Base-by-base conservation (phyloP, 2,329 filamentous ascomycete genomes). In the Trichoderma koningii region DNA sequence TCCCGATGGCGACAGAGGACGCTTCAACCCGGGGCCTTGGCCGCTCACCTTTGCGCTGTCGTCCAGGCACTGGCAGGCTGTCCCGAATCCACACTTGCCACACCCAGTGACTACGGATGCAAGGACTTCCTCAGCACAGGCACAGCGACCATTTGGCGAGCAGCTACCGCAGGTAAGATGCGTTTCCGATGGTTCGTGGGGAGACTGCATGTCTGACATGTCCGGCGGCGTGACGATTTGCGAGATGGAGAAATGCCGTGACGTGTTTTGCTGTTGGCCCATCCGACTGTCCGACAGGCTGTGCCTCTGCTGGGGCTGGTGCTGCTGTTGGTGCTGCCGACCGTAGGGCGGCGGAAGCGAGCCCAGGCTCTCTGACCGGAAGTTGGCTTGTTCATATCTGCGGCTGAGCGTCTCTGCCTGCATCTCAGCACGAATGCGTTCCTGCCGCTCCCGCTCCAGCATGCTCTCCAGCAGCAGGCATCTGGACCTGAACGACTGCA, bases 381-480 rank as follows among this genome's bases (percentile, higher is more conserved):
- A 74, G 5, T 69, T 67, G 19, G 68, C 69, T 51, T 76, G 73
- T 41, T 71, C 70, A 2, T 74, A 68, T 41, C 70, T 74, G 47
- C 74, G 73, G 45, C 74, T 73, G 19, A 77, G 70, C 3, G 72
- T 71, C 61, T 77, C 75, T 4, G 77, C 74, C 57, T 82, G 76
- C 4, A 76, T 76, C 70, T 81, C 79, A 56, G 77, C 77, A 52
- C 76, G 76, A 63, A 80, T 75, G 19, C 82, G 78, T 52, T 82
- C 80, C 67, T 81, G 76, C 17, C 83, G 81, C 73, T 87, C 85
- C 66, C 82, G 82, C 65, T 86, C 84, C 9, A 91, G 80, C 74
- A 88, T 82, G 66, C 82, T 85, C 75, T 91, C 87, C 26, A 91
- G 76, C 28, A 83, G 79, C 69, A 85, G 79, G 74, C 87, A 90